Evolutionary conservation across 1,139 yeast species (phyloP).

Genomic region (Petasospora fabianii): DNA sequence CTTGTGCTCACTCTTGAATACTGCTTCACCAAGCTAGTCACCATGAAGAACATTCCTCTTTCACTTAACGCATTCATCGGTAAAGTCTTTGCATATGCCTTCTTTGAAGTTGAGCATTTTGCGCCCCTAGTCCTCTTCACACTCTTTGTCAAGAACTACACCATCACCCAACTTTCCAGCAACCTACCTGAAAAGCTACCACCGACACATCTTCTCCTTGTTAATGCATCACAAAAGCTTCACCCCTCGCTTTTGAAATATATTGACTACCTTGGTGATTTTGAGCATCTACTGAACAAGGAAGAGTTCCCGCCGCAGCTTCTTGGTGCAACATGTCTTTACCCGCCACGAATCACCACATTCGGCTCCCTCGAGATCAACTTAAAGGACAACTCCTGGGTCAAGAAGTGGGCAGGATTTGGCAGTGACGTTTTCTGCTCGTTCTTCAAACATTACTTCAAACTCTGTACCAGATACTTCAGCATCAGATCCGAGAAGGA

Average conservation of each 20-base stretch:
- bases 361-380: constrained; percentile 19
- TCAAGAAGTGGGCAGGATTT: constrained; percentile 55
- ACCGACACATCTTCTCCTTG: neutral
- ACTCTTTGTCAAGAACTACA: constrained; percentile 44
- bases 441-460: constrained; percentile 65
- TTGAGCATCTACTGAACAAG: neutral
- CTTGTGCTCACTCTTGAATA: constrained; percentile 55
- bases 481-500: neutral
- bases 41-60: constrained; percentile 52
- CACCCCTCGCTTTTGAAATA: constrained; percentile 12
- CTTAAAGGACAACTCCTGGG: constrained; percentile 43
- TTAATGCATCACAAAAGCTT: neutral
- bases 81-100: constrained; percentile 68
- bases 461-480: constrained; percentile 8
- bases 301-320: constrained; percentile 6
- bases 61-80: constrained; percentile 75
- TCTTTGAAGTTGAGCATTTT: constrained; percentile 56
- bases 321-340: constrained; percentile 19
- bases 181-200: neutral
- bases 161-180: constrained; percentile 14
- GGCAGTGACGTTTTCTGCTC: constrained; percentile 58
- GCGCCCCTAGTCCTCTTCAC: constrained; percentile 59
- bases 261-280: constrained; percentile 20
- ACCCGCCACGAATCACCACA: constrained; percentile 16
- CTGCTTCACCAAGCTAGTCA: constrained; percentile 41